These are phyloP conservation scores for Plasmodium billcollinsi DNA, from an alignment of 169 alveolate species.

Conservation along the genomic window DNA sequence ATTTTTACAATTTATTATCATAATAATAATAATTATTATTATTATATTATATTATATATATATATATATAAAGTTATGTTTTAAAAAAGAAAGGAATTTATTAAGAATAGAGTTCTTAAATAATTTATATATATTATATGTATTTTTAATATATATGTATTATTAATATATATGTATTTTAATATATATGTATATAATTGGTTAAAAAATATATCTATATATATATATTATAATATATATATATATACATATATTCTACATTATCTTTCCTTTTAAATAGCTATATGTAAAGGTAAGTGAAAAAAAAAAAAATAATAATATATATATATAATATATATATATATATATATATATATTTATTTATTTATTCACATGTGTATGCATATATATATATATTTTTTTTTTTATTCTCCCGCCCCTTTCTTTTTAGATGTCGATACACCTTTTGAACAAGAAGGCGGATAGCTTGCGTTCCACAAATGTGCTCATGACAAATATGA, in stretches of 20 bases:
- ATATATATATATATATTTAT: not conserved
- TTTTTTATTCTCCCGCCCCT: not conserved
- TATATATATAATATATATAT: not conserved
- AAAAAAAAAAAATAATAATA: too few relatives aligned
- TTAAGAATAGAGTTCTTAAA: too few relatives aligned
- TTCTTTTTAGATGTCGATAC: conserved; percentile 82
- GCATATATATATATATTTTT: not conserved
- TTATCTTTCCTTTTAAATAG: too few relatives aligned
- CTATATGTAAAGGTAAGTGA: too few relatives aligned
- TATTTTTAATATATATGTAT: not conserved
- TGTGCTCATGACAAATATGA: conserved; percentile 96
- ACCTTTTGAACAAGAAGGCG: conserved; percentile 94
- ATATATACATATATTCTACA: too few relatives aligned
- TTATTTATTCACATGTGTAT: not conserved
- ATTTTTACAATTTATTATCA: too few relatives aligned
- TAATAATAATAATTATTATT: too few relatives aligned
- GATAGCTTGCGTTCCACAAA: conserved; percentile 96
- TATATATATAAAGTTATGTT: not conserved
- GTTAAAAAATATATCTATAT: too few relatives aligned
- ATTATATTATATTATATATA: not conserved
- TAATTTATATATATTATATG: not conserved
- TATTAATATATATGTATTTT: not conserved
- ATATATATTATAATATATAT: too few relatives aligned
- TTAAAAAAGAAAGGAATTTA: too few relatives aligned
- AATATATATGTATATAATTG: not conserved